phyloP scores from a whole-genome alignment of 331 rosid genomes.

The Malus hybrid region DNA sequence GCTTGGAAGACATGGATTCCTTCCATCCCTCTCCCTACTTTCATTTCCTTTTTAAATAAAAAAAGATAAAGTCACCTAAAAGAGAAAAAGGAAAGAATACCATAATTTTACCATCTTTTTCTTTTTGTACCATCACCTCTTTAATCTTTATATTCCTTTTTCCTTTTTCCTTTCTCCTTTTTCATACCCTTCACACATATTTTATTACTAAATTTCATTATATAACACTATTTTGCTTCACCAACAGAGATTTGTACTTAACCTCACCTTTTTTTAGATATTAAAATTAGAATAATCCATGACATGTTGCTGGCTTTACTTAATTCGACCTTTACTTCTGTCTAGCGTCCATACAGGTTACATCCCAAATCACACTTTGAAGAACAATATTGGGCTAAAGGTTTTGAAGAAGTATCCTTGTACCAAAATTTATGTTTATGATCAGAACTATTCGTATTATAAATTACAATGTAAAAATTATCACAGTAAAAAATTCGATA shows the following conservation, averaged over 20 bases:
- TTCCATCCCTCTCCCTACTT: constrained; percentile 32
- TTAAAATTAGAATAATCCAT: constrained; percentile 28
- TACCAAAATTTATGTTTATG: too few relatives aligned
- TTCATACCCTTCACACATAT: constrained; percentile 7
- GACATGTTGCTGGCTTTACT: constrained; percentile 27
- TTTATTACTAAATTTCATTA: constrained; percentile 32
- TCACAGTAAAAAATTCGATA: too few relatives aligned
- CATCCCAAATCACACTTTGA: constrained; percentile 2
- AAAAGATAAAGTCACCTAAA: constrained; percentile 11
- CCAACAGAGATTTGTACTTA: constrained; percentile 41
- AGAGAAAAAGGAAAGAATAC: constrained; percentile 24
- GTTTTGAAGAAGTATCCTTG: background rate
- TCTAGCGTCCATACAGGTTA: constrained; percentile 18
- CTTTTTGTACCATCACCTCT: constrained; percentile 27
- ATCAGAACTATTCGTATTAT: too few relatives aligned
- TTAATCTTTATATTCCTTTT: constrained; percentile 18
- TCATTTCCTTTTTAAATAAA: constrained; percentile 6
- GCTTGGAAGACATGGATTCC: constrained; percentile 99
- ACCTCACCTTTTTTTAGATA: constrained; percentile 24
- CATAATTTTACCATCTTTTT: constrained; percentile 10
- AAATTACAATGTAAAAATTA: background rate
- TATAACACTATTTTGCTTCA: background rate
- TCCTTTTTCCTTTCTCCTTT: background rate
- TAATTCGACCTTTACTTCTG: constrained; percentile 26
- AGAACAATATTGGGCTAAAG: background rate